Evolutionary conservation across 257 asterid species (phyloP).

Genomic region (Ilex aquifolium): DNA sequence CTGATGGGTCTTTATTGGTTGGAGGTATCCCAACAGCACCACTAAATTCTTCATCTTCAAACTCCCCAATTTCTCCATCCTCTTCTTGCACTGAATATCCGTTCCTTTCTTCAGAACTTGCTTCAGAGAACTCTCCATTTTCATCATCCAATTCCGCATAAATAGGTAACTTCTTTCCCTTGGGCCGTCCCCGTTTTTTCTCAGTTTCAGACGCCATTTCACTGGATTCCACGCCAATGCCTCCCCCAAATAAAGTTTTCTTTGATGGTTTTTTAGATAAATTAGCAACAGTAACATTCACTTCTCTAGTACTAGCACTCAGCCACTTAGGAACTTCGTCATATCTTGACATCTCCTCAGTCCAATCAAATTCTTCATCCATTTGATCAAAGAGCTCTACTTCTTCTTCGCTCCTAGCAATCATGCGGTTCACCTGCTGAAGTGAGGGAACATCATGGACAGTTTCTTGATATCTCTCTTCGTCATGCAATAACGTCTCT

Average conservation of each 20-base stretch:
- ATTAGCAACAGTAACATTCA: constrained; percentile 57
- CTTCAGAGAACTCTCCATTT: constrained; percentile 76
- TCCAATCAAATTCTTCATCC: constrained; percentile 97
- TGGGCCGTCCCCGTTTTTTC: constrained; percentile 87
- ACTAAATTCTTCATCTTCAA: constrained; percentile 71
- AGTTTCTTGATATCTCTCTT: constrained; percentile 95
- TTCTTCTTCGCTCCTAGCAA: constrained; percentile 93
- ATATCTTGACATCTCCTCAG: constrained; percentile 81
- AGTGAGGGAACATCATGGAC: constrained; percentile 96
- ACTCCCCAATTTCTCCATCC: constrained; percentile 73
- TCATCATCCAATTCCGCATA: constrained; percentile 97
- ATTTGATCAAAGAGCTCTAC: constrained; percentile 93
- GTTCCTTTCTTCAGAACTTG: constrained; percentile 77
- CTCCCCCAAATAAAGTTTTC: constrained; percentile 48
- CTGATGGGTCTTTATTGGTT: constrained; percentile 59
- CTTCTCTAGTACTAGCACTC: constrained; percentile 80
- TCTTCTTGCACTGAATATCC: constrained; percentile 67
- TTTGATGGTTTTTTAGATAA: constrained; percentile 80
- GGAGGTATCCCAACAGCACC: constrained; percentile 42
- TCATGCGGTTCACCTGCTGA: constrained; percentile 97
- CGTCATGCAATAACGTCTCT: constrained; percentile 93
- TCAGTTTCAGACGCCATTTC: constrained; percentile 60
- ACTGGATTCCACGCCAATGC: constrained; percentile 36
- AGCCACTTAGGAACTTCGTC: constrained; percentile 96
- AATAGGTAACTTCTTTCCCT: constrained; percentile 63